Conservation (phyloP, 2,329 filamentous ascomycete genomes). For the Aspergillus viridinutans region DNA sequence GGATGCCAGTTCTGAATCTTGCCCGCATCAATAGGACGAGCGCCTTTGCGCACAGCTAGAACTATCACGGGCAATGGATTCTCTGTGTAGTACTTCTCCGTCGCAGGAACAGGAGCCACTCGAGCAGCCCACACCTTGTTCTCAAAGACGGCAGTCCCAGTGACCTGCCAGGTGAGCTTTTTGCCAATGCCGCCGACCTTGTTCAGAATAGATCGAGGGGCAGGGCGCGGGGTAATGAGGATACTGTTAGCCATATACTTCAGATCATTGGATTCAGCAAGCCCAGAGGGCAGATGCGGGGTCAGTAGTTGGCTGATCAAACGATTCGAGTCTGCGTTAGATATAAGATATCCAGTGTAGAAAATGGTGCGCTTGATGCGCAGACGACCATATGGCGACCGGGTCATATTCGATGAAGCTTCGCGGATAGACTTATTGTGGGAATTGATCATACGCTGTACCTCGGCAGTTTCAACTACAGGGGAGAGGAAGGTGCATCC, state of each 20-base stretch:
- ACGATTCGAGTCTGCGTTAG: slow-evolving; percentile 64
- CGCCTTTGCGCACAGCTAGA: slow-evolving; percentile 70
- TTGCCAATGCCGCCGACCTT: slow-evolving; percentile 84
- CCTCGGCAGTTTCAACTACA: slow-evolving; percentile 71
- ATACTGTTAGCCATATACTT: slow-evolving; percentile 86
- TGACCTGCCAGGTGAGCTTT: slow-evolving; percentile 80
- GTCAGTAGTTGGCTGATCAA: slow-evolving; percentile 58
- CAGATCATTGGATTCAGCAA: slow-evolving; percentile 63
- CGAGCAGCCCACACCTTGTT: slow-evolving; percentile 83
- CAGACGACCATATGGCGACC: slow-evolving; percentile 49
- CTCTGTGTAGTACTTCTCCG: slow-evolving; percentile 70
- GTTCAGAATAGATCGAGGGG: slow-evolving; percentile 66
- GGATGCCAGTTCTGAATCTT: slow-evolving; percentile 82
- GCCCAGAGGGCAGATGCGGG: slow-evolving; percentile 58
- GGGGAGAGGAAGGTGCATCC: slow-evolving; percentile 69
- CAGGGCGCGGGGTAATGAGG: slow-evolving; percentile 76
- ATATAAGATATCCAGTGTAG: slow-evolving; percentile 88
- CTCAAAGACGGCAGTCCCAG: slow-evolving; percentile 68
- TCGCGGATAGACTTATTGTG: slow-evolving; percentile 59
- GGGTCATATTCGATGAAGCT: slow-evolving; percentile 31
- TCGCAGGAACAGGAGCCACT: slow-evolving; percentile 66
- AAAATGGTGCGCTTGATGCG: slow-evolving; percentile 82
- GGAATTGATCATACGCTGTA: slow-evolving; percentile 83
- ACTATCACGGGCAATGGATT: slow-evolving; percentile 76
- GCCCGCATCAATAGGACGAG: slow-evolving; percentile 72